Base-by-base conservation (phyloP, 2,329 filamentous ascomycete genomes). In the Drechmeria coniospora region DNA sequence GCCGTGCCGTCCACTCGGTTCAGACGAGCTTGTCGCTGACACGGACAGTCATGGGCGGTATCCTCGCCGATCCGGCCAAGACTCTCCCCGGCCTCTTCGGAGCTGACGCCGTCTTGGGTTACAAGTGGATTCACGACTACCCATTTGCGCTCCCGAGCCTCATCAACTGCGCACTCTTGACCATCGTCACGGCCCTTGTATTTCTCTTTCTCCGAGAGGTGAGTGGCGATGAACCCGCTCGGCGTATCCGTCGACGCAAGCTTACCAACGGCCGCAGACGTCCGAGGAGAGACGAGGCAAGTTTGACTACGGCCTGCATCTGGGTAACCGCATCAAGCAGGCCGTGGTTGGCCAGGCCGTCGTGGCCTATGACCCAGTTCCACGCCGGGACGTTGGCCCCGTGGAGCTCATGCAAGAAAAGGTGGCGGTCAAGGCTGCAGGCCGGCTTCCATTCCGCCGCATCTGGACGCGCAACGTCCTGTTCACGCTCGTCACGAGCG, bases 111-210 rank as follows among this genome's bases (percentile, higher is more conserved):
- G 35, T 59, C 0, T 46, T 79, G 25, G 73, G 71, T 0, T 72
- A 74, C 2, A 51, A 60, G 35, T 79, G 77, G 72, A 69, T 79
- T 59, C 57, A 53, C 13, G 51, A 54, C 27, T 81, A 71, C 49
- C 77, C 77, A 0, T 82, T 76, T 50, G 74, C 74, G 1, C 52
- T 82, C 21, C 78, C 78, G 0, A 80, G 78, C 40, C 49, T 82
- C 1, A 54, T 79, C 27, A 79, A 72, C 40, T 71, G 69, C 2
- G 34, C 63, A 0, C 72, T 77, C 31, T 61, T 82, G 8, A 46
- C 68, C 3, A 42, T 56, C 2, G 68, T 72, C 1, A 61, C 67
- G 0, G 27, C 65, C 4, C 53, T 62, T 2, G 62, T 78, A 3
- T 56, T 77, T 31, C 56, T 81, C 15, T 74, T 71, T 9, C 57